Percentiles rank a stretch among this genome's conserved stretches.
These are phyloP conservation scores for Pseudogymnoascus sp. DNA, from an alignment of 2,329 filamentous ascomycete species.

Conservation along the genomic window DNA sequence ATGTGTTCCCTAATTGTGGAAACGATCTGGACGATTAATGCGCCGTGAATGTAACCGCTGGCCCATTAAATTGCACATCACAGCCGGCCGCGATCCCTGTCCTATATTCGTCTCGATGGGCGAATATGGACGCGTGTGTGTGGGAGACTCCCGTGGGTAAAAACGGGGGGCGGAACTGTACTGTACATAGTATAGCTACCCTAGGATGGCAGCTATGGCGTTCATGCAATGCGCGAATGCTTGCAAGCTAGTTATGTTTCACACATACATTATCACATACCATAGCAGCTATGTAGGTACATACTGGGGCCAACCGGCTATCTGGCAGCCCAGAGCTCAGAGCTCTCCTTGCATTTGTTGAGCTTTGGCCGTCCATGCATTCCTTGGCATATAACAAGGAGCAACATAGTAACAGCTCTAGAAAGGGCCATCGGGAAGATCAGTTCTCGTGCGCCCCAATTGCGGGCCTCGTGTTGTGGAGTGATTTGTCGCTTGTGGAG, in stretches of 20 bases:
- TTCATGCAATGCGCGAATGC: constrained; percentile 5
- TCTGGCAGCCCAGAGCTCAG: background rate
- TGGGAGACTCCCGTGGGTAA: background rate
- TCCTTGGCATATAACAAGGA: background rate
- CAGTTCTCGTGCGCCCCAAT: constrained; percentile 1
- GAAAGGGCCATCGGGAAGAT: constrained; percentile 1
- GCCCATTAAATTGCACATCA: background rate
- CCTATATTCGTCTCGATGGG: background rate
- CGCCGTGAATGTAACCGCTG: background rate
- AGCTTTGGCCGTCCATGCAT: constrained; percentile 5
- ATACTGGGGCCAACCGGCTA: background rate
- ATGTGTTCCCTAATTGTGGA: background rate
- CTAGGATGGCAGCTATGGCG: background rate
- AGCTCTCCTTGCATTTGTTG: background rate
- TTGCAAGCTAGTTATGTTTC: constrained; percentile 2
- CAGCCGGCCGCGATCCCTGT: constrained; percentile 1
- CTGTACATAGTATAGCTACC: background rate
- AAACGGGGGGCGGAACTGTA: background rate
- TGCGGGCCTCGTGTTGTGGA: constrained; percentile 2
- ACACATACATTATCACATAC: background rate
- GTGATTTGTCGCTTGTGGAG: constrained; percentile 4
- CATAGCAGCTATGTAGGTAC: background rate
- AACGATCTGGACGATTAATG: background rate
- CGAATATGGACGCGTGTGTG: background rate
- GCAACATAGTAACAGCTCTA: background rate